A percentile compares a stretch with the other conserved stretches of the same genome.
These are phyloP conservation scores for Akanthomyces uredinophilus DNA, from an alignment of 2,329 filamentous ascomycete genomes.

Conservation along the genomic window DNA sequence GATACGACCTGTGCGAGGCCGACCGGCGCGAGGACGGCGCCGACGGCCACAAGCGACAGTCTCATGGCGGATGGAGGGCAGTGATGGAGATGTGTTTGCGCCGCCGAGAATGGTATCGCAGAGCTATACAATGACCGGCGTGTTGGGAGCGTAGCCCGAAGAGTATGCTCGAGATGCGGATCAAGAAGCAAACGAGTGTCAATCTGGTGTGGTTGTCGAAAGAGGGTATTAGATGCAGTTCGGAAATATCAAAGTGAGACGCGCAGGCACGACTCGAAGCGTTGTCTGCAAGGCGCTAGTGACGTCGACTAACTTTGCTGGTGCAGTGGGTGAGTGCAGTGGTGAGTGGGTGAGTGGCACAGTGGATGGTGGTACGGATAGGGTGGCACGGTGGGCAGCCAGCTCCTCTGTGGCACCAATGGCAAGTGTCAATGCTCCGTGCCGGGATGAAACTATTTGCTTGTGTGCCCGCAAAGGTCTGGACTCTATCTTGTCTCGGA, in stretches of 20 bases:
- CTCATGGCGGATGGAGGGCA: conserved; percentile 1
- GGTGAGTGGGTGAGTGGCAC: too few relatives aligned
- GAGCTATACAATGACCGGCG: background rate
- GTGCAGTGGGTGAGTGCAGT: too few relatives aligned
- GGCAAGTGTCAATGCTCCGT: background rate
- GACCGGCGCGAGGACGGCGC: conserved; percentile 1
- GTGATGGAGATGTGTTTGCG: background rate
- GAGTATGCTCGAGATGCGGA: background rate
- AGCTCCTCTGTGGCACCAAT: background rate
- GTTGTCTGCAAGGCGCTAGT: background rate
- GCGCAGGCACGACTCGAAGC: background rate
- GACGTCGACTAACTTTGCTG: background rate
- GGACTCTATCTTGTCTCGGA: background rate
- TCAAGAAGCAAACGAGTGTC: background rate
- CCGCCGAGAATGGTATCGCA: background rate
- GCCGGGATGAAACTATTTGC: conserved; percentile 4
- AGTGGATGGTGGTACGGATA: too few relatives aligned
- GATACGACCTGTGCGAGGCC: conserved; percentile 20
- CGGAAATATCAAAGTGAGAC: background rate
- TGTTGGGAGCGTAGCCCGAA: background rate
- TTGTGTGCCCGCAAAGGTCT: background rate
- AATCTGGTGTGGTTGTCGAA: background rate
- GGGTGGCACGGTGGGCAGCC: background rate
- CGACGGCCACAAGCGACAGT: background rate
- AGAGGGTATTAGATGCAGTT: background rate